phyloP scores from a whole-genome alignment of 2,329 filamentous ascomycete species.

The Pseudogymnoascus sp. region DNA sequence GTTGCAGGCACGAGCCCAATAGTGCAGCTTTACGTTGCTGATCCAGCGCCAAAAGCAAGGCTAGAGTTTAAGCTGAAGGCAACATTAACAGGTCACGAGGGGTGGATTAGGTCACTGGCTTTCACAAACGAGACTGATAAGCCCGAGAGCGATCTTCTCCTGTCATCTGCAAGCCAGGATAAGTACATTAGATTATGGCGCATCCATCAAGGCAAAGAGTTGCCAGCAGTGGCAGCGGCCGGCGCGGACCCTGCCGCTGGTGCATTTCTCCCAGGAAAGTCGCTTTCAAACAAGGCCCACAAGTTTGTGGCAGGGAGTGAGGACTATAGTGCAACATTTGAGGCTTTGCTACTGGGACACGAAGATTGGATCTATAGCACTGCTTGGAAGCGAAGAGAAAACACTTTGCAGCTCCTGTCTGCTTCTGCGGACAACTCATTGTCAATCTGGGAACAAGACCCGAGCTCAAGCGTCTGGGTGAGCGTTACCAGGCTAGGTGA shows the following conservation, averaged over 20 bases:
- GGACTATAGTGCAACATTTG: constrained; percentile 80
- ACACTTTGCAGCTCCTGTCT: constrained; percentile 66
- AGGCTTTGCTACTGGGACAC: constrained; percentile 86
- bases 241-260: constrained; percentile 50
- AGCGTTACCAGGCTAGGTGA: constrained; percentile 81
- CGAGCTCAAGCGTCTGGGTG: constrained; percentile 81
- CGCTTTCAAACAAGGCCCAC: constrained; percentile 84
- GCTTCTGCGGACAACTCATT: constrained; percentile 94
- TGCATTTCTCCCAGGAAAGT: constrained; percentile 57
- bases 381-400: constrained; percentile 28
- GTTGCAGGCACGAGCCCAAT: constrained; percentile 75
- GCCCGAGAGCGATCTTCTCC: constrained; percentile 59
- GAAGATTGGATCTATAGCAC: constrained; percentile 98
- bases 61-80: constrained; percentile 62
- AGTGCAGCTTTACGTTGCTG: constrained; percentile 72
- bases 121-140: constrained; percentile 59
- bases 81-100: constrained; percentile 81
- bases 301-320: constrained; percentile 52
- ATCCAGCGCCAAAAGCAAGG: constrained; percentile 31
- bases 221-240: constrained; percentile 49
- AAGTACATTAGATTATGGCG: constrained; percentile 96
- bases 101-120: constrained; percentile 82
- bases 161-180: constrained; percentile 93
- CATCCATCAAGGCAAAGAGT: constrained; percentile 61
- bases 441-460: constrained; percentile 84